Percentiles rank a stretch among this genome's conserved stretches.
Conservation (phyloP, 2,329 filamentous ascomycete species). For the Diplodia scrobiculata region DNA sequence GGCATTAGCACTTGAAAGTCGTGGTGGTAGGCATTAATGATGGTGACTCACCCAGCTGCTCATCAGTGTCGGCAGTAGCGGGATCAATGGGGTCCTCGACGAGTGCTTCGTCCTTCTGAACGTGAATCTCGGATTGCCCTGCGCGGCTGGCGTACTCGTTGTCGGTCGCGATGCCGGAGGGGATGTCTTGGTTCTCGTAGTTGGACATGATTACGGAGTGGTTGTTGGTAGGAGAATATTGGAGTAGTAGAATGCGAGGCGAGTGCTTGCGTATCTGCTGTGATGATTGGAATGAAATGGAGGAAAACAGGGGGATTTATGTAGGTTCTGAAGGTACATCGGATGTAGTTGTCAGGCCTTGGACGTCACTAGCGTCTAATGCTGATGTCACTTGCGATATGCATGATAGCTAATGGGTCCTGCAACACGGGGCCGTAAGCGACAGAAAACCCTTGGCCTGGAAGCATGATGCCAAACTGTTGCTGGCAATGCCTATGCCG, state of each 20-base stretch:
- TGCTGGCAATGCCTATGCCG: background rate
- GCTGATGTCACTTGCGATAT: conserved; percentile 13
- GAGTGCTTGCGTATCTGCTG: background rate
- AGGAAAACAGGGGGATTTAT: background rate
- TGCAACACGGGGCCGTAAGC: background rate
- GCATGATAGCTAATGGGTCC: background rate
- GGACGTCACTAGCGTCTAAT: background rate
- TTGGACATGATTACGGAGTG: background rate
- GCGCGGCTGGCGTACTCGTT: conserved; percentile 53
- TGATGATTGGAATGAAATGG: too few species aligned
- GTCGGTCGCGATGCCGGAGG: conserved; percentile 43
- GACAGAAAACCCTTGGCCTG: background rate
- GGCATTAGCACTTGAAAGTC: conserved; percentile 1
- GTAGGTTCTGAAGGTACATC: background rate
- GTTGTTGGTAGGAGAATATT: background rate
- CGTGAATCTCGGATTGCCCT: conserved; percentile 51
- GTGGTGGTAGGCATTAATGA: background rate
- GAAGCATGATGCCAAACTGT: background rate
- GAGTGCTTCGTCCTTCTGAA: conserved; percentile 51
- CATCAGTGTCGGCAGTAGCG: conserved; percentile 51
- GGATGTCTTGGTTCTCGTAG: conserved; percentile 33
- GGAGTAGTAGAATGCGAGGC: background rate
- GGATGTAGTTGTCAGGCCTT: too few species aligned
- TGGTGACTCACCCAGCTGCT: conserved; percentile 48
- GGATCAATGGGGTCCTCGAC: conserved; percentile 52